Evolutionary conservation across 2,329 filamentous ascomycete genomes (phyloP).

Genomic region (Fusarium newnesense): DNA sequence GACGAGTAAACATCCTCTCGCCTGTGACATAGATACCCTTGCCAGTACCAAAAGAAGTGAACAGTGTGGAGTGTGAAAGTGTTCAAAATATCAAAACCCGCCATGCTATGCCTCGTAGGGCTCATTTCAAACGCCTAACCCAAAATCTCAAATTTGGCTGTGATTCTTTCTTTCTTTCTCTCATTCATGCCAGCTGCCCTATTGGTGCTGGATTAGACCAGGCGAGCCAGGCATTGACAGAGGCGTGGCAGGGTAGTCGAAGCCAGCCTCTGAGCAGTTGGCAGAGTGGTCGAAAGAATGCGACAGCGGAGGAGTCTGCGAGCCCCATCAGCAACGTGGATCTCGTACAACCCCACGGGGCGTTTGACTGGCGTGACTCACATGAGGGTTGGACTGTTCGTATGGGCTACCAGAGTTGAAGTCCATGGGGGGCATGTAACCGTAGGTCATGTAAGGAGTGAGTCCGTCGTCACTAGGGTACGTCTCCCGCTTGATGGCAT

Average conservation of each 20-base stretch:
- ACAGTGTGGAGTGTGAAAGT: slow-evolving; percentile 37
- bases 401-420: slow-evolving; percentile 70
- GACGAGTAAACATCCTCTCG: slow-evolving; percentile 19
- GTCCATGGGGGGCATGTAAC: slow-evolving; percentile 72
- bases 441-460: slow-evolving; percentile 75
- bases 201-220: slow-evolving; percentile 54
- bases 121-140: slow-evolving; percentile 37
- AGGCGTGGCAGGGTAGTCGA: slow-evolving; percentile 75
- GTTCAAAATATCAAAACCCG: slow-evolving; percentile 39
- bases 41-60: slow-evolving; percentile 26
- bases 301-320: slow-evolving; percentile 80
- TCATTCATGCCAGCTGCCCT: slow-evolving; percentile 9
- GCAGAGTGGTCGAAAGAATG: slow-evolving; percentile 77
- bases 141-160: slow-evolving; percentile 34
- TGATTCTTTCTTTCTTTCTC: slow-evolving; percentile 7
- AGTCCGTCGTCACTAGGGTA: slow-evolving; percentile 68
- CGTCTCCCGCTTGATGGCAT: slow-evolving; percentile 74
- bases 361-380: slow-evolving; percentile 67
- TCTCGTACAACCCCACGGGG: slow-evolving; percentile 51
- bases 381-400: slow-evolving; percentile 77
- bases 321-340: slow-evolving; percentile 61
- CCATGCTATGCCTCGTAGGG: slow-evolving; percentile 38
- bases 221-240: slow-evolving; percentile 79
- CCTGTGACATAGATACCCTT: slow-evolving; percentile 21
- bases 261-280: slow-evolving; percentile 69